phyloP scores from a whole-genome alignment of 2,329 filamentous ascomycete genomes.

The Plenodomus biglobosus region DNA sequence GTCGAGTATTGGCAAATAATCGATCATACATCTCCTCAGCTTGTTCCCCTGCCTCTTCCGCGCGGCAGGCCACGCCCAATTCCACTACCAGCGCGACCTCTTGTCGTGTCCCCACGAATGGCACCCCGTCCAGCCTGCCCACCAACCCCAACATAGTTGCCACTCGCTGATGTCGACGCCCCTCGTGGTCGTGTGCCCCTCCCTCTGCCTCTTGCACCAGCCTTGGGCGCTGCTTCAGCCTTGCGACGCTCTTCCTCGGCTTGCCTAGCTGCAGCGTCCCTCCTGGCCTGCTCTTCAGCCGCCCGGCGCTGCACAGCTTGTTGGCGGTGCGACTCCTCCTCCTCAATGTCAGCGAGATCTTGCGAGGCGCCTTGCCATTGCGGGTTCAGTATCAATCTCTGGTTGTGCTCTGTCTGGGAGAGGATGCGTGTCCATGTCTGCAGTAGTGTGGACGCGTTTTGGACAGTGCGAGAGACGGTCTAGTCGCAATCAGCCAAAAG shows the following conservation, averaged over 20 bases:
- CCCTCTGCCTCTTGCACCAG: slow-evolving; percentile 42
- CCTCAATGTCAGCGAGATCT: slow-evolving; percentile 84
- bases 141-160: slow-evolving; percentile 48
- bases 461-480: slow-evolving; percentile 84
- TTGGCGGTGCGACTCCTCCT: slow-evolving; percentile 71
- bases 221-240: slow-evolving; percentile 58
- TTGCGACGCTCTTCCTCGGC: slow-evolving; percentile 57
- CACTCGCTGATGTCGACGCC: slow-evolving; percentile 34
- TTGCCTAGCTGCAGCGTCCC: slow-evolving; percentile 64
- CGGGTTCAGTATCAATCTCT: slow-evolving; percentile 84
- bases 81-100: slow-evolving; percentile 47
- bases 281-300: slow-evolving; percentile 74
- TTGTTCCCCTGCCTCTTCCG: slow-evolving; percentile 31
- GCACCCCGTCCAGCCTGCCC: slow-evolving; percentile 52
- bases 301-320: slow-evolving; percentile 76
- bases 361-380: slow-evolving; percentile 86
- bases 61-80: slow-evolving; percentile 47
- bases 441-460: slow-evolving; percentile 82
- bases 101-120: slow-evolving; percentile 50
- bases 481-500: slow-evolving; percentile 37
- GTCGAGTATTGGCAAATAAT: not conserved
- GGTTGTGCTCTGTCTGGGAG: slow-evolving; percentile 96
- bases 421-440: slow-evolving; percentile 96
- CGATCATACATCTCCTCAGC: not conserved
- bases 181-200: slow-evolving; percentile 41